These are phyloP conservation scores for Graphilbum fragrans DNA, from an alignment of 2,329 filamentous ascomycete species.

Conservation along the genomic window DNA sequence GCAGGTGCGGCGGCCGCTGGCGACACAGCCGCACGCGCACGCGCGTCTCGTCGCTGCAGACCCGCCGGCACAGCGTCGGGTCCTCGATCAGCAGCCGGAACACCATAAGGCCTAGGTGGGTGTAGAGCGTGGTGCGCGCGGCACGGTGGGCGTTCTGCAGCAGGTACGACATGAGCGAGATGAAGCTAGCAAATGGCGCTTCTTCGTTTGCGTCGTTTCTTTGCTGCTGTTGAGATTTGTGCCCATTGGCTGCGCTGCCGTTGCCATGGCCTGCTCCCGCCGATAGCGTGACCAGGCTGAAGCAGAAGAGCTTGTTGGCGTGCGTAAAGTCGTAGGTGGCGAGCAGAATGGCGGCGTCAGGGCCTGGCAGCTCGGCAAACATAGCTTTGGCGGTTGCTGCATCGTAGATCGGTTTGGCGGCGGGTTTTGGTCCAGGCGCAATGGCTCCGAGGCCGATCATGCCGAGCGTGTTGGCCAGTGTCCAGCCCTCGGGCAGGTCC, in stretches of 20 bases:
- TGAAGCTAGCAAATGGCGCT: slow-evolving; percentile 65
- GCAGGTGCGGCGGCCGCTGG: slow-evolving; percentile 77
- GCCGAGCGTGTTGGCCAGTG: slow-evolving; percentile 63
- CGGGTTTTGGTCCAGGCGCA: slow-evolving; percentile 45
- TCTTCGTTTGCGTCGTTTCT: slow-evolving; percentile 38
- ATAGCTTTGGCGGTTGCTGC: slow-evolving; percentile 71
- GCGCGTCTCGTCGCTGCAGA: slow-evolving; percentile 52
- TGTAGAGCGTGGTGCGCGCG: slow-evolving; percentile 64
- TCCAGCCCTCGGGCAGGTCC: slow-evolving; percentile 85
- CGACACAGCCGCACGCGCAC: slow-evolving; percentile 71
- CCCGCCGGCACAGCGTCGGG: slow-evolving; percentile 63
- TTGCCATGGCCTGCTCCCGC: background rate
- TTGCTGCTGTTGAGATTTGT: slow-evolving; percentile 24
- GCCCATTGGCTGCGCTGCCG: background rate
- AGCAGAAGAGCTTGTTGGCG: slow-evolving; percentile 90
- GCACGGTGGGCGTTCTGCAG: slow-evolving; percentile 88
- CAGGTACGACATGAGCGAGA: slow-evolving; percentile 86
- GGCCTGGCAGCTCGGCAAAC: slow-evolving; percentile 69
- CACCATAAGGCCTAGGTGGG: slow-evolving; percentile 73
- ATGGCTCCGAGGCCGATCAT: slow-evolving; percentile 66
- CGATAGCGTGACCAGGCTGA: slow-evolving; percentile 60
- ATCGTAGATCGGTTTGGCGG: slow-evolving; percentile 49
- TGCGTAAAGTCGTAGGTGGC: slow-evolving; percentile 88
- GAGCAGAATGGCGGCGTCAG: slow-evolving; percentile 68
- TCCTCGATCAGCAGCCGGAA: slow-evolving; percentile 83